Conservation (phyloP, 1,284 basidiomycete genomes). For the Cerrena zonata region DNA sequence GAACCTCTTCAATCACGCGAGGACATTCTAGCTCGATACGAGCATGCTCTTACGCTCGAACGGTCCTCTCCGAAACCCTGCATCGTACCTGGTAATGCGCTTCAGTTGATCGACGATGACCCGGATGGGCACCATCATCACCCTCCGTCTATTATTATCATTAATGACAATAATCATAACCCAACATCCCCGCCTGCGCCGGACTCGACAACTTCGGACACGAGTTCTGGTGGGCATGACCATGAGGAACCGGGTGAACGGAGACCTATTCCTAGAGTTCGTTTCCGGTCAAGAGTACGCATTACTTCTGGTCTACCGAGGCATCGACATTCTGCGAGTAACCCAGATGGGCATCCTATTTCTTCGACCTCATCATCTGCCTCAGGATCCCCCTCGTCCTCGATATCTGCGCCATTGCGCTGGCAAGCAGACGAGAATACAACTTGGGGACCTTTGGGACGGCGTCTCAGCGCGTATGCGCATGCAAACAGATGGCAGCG, state of each 20-base stretch:
- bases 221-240: slow-evolving; percentile 10
- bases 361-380: slow-evolving; percentile 35
- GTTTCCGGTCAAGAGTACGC: slow-evolving; percentile 51
- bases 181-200: slow-evolving; percentile 5
- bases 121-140: slow-evolving; percentile 24
- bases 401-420: slow-evolving; percentile 66
- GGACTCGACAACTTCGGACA: slow-evolving; percentile 8
- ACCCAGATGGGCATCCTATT: background rate
- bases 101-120: slow-evolving; percentile 33
- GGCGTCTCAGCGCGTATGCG: slow-evolving; percentile 41
- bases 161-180: slow-evolving; percentile 16
- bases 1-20: slow-evolving; percentile 13
- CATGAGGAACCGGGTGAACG: slow-evolving; percentile 2
- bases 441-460: slow-evolving; percentile 54
- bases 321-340: slow-evolving; percentile 20
- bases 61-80: slow-evolving; percentile 28
- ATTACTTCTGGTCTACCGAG: slow-evolving; percentile 44
- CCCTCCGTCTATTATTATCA: slow-evolving; percentile 24
- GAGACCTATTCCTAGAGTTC: slow-evolving; percentile 35
- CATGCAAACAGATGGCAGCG: slow-evolving; percentile 23
- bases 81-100: slow-evolving; percentile 30
- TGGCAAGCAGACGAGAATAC: slow-evolving; percentile 46
- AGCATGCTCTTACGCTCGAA: slow-evolving; percentile 23
- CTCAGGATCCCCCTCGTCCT: slow-evolving; percentile 62
- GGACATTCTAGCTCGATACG: slow-evolving; percentile 16